Evolutionary conservation across 352 stramenopile species (phyloP).

Genomic region (Globisporangium rhizosaccharum): DNA sequence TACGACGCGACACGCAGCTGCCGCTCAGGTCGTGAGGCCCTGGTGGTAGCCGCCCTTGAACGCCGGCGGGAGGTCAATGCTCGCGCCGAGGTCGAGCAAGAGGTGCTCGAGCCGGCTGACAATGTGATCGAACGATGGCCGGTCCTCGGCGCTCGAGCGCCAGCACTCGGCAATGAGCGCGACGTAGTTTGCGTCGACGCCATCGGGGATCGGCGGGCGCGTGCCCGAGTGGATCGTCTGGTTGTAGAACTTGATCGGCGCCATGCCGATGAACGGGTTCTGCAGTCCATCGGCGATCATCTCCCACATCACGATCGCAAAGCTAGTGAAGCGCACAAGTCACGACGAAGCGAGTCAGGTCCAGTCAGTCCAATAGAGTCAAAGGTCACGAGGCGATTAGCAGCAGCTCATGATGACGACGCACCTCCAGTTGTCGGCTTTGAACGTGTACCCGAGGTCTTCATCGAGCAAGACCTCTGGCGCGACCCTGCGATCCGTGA

Average conservation of each 20-base stretch:
- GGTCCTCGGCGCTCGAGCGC: constrained; percentile 68
- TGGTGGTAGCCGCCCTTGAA: constrained; percentile 85
- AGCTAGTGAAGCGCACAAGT: constrained; percentile 26
- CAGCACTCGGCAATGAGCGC: constrained; percentile 80
- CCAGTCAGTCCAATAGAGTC: background rate
- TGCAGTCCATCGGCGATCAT: constrained; percentile 78
- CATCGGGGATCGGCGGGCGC: constrained; percentile 64
- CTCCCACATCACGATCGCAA: constrained; percentile 89
- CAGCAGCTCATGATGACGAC: background rate
- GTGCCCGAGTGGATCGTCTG: constrained; percentile 78
- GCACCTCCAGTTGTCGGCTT: constrained; percentile 88
- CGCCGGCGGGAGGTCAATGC: constrained; percentile 77
- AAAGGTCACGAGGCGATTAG: background rate
- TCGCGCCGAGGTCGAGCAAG: constrained; percentile 61
- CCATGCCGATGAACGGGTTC: constrained; percentile 88
- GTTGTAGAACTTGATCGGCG: constrained; percentile 89
- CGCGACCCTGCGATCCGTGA: constrained; percentile 54
- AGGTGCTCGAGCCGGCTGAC: constrained; percentile 72
- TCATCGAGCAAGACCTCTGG: constrained; percentile 86
- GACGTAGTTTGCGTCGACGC: constrained; percentile 64
- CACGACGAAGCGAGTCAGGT: background rate
- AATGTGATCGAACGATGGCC: constrained; percentile 75
- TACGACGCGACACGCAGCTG: background rate
- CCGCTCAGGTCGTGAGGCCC: constrained; percentile 14
- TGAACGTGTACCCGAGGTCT: constrained; percentile 86